phyloP scores from a whole-genome alignment of 176 grass and related monocot species.

The Juncus inflexus region DNA sequence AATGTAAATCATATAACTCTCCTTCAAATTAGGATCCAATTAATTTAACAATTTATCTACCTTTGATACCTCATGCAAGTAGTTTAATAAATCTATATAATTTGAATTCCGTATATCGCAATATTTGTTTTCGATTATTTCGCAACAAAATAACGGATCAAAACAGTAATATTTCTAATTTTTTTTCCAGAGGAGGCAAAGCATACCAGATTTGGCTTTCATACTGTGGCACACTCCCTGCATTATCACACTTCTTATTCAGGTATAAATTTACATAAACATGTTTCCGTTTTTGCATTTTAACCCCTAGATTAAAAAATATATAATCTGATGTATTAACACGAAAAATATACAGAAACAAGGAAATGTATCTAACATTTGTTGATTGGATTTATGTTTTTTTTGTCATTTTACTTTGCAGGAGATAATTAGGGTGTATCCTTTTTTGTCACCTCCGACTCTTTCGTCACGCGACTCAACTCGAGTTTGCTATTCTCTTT shows the following conservation, averaged over 20 bases:
- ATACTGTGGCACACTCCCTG: constrained; percentile 20
- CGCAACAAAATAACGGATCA: too few species aligned
- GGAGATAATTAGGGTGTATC: constrained; percentile 29
- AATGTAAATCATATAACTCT: too few species aligned
- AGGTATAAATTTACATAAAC: constrained; percentile 5
- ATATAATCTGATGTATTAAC: neutral
- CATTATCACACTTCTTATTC: constrained; percentile 15
- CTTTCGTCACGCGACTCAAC: constrained; percentile 22
- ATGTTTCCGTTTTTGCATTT: neutral
- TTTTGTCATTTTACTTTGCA: constrained; percentile 2
- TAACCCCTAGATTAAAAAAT: constrained; percentile 5
- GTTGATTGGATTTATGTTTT: neutral
- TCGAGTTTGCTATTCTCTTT: constrained; percentile 22
- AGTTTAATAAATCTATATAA: too few species aligned
- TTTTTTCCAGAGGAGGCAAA: constrained; percentile 19
- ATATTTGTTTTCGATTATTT: too few species aligned
- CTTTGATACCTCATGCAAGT: too few species aligned
- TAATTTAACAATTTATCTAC: too few species aligned
- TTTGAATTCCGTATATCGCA: too few species aligned
- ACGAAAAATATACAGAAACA: too few species aligned
- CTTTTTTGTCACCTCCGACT: constrained; percentile 25
- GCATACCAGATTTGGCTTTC: constrained; percentile 20
- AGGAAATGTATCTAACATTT: too few species aligned
- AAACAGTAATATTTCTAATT: neutral
- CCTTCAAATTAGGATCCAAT: too few species aligned